Evolutionary conservation across 106 monocot species (phyloP), one percentile per base, ranked within the genome.

Genomic region (Xerophyta viscosa): DNA sequence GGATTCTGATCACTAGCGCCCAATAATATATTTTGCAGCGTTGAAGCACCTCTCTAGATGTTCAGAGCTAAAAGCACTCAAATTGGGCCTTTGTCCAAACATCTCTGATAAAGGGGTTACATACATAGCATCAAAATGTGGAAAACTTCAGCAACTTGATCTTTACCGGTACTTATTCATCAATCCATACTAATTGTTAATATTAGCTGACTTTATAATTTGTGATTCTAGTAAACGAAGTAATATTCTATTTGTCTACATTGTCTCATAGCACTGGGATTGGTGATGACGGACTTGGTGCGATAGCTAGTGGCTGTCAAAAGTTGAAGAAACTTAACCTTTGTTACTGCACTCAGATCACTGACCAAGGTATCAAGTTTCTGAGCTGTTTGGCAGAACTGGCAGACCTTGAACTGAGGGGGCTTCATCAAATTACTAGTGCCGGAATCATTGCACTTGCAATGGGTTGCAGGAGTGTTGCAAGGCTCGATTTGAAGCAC

Each of bases 261-360:
- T 31, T 57, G 36, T 58, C 26, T 79, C 82, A 86, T 24, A 87
- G 86, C 55, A 63, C 27, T 20, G 73, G 58, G 20, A 31, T 92
- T 37, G 70, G 63, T 9, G 92, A 92, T 48, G 74, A 80, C 48
- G 83, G 83, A 6, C 20, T 93, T 66, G 70, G 68, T 39, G 61
- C 54, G 6, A 31, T 87, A 29, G 66, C 83, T 13, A 24, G 15
- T 14, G 87, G 87, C 5, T 93, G 87, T 79, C 79, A 71, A 63
- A 77, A 68, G 37, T 43, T 93, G 20, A 87, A 66, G 68, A 83
- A 67, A 54, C 56, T 93, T 29, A 93, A 93, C 50, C 19, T 87
- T 10, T 87, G 92, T 48, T 93, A 93, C 58, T 93, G 92, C 44
- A 61, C 19, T 2, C 56, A 77, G 66, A 93, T 93, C 19, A 77